These are phyloP conservation scores for Trichophyton simii DNA, from an alignment of 2,329 filamentous ascomycete species.

Conservation along the genomic window DNA sequence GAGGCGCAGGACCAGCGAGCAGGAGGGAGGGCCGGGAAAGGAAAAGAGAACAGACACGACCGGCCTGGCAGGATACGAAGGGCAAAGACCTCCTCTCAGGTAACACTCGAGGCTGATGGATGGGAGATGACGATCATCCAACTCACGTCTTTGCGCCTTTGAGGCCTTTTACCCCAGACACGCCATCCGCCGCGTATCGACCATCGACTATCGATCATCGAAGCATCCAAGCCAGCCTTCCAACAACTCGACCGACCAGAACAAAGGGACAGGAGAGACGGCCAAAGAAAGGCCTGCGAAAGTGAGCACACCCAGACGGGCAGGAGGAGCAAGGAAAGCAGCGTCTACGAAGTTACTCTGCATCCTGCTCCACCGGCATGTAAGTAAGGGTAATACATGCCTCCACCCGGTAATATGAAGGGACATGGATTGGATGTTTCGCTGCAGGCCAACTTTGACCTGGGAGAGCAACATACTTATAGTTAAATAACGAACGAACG, in stretches of 20 bases:
- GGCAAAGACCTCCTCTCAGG: no score
- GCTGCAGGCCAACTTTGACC: not conserved
- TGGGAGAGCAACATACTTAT: not conserved
- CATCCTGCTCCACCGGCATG: not conserved
- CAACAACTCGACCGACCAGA: no score
- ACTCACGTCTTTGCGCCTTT: no score
- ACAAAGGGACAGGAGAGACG: not conserved
- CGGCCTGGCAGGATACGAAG: no score
- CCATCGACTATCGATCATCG: no score
- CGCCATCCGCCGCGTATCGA: no score
- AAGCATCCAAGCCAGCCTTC: no score
- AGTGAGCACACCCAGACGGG: not conserved
- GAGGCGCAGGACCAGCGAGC: not conserved
- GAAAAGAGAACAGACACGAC: no score
- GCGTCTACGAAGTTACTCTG: not conserved
- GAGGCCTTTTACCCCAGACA: no score
- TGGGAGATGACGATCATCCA: no score
- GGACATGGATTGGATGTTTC: not conserved
- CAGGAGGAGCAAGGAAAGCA: not conserved
- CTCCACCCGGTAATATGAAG: not conserved
- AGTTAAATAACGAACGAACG: no score
- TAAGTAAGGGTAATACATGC: slow-evolving; percentile 1
- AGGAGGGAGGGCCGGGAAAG: not conserved
- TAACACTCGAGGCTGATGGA: no score
- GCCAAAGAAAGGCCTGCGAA: not conserved